phyloP scores from a whole-genome alignment of 169 alveolate species.

The Eimeria acervulina region DNA sequence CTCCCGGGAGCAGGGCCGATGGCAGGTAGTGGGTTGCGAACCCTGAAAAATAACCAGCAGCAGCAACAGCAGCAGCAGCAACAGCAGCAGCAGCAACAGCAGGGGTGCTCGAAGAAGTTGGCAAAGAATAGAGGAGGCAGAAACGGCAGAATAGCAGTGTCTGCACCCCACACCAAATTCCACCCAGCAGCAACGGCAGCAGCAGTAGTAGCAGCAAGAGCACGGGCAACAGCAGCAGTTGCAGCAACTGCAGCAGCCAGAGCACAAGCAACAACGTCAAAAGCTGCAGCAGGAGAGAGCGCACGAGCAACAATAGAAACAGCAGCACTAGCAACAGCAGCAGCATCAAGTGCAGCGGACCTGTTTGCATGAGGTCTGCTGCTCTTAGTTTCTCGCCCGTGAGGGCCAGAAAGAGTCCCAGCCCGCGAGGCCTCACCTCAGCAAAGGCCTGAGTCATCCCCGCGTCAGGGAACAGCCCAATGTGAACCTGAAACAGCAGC shows the following conservation, averaged over 20 bases:
- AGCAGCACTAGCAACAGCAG: neutral
- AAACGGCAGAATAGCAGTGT: no score
- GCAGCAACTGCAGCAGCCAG: neutral
- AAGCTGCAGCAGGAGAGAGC: neutral
- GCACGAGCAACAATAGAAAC: neutral
- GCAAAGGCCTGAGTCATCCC: constrained; percentile 92
- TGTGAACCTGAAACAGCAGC: constrained; percentile 77
- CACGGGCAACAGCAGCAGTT: neutral
- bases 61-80: neutral
- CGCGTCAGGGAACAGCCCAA: constrained; percentile 94
- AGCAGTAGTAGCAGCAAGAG: neutral
- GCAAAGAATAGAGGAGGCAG: no score
- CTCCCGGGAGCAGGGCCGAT: constrained; percentile 1
- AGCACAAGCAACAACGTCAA: neutral
- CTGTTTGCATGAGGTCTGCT: constrained; percentile 86
- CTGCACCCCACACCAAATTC: neutral
- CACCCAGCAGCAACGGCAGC: neutral
- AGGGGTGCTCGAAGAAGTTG: neutral
- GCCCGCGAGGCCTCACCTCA: constrained; percentile 85
- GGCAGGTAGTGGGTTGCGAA: constrained; percentile 92
- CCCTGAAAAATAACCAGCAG: neutral
- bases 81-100: constrained; percentile 84
- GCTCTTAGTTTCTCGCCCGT: constrained; percentile 92
- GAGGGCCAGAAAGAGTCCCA: constrained; percentile 91
- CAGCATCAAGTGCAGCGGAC: neutral